A percentile compares a stretch with the other conserved stretches of the same genome.
These are phyloP conservation scores for Dichotomocladium elegans DNA, from an alignment of 371 early-diverging fungal genomes.

Conservation along the genomic window DNA sequence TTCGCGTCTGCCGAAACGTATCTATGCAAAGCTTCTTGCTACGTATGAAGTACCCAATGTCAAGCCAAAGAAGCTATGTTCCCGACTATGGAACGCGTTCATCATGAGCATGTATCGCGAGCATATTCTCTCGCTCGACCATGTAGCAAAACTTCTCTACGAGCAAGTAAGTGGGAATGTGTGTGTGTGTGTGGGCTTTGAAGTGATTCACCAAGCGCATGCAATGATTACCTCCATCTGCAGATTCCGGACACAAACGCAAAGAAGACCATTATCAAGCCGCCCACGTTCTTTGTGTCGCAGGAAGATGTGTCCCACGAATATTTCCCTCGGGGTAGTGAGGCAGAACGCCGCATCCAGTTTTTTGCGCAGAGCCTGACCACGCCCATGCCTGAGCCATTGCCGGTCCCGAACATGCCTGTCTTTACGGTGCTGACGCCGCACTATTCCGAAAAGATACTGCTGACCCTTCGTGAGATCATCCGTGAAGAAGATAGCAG, in stretches of 20 bases:
- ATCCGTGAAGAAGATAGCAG: slow-evolving; percentile 80
- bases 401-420: slow-evolving; percentile 84
- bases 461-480: slow-evolving; percentile 77
- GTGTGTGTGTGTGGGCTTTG: neutral
- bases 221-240: too few relatives aligned
- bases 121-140: slow-evolving; percentile 73
- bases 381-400: slow-evolving; percentile 78
- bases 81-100: slow-evolving; percentile 86
- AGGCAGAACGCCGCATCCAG: slow-evolving; percentile 83
- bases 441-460: slow-evolving; percentile 87
- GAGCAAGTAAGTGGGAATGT: slow-evolving; percentile 52
- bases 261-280: slow-evolving; percentile 61
- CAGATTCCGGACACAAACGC: slow-evolving; percentile 40
- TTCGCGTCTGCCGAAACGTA: slow-evolving; percentile 77
- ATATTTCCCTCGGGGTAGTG: slow-evolving; percentile 71
- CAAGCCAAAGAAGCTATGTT: slow-evolving; percentile 73
- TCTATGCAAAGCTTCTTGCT: slow-evolving; percentile 75
- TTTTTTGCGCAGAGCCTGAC: slow-evolving; percentile 88
- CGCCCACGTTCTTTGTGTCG: slow-evolving; percentile 78
- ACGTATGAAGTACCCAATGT: slow-evolving; percentile 61
- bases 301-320: slow-evolving; percentile 80
- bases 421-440: slow-evolving; percentile 86
- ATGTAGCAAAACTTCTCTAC: slow-evolving; percentile 72
- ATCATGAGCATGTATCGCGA: slow-evolving; percentile 86
- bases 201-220: slow-evolving; percentile 5